Evolutionary conservation across 169 alveolate genomes (phyloP).

Genomic region (Eimeria praecox): DNA sequence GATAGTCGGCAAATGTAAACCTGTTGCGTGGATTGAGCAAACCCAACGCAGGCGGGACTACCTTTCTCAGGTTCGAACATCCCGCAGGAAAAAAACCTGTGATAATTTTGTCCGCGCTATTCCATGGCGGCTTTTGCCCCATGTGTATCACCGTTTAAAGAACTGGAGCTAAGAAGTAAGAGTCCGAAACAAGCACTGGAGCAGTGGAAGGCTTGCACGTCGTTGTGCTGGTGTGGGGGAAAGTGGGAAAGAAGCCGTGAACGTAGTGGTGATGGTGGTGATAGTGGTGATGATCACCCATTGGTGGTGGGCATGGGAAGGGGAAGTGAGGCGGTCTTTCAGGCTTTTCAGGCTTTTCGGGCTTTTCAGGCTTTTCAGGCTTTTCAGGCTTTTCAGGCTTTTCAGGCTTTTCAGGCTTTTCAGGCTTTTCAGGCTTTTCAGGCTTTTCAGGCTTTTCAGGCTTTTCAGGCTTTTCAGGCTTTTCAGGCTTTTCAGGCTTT

Average conservation of each 20-base stretch:
- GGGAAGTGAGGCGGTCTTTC: slow-evolving; percentile 23
- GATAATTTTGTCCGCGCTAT: background rate
- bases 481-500: background rate
- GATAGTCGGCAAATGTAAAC: background rate
- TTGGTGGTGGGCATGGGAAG: background rate
- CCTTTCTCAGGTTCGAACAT: background rate
- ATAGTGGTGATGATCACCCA: background rate
- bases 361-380: slow-evolving; percentile 48
- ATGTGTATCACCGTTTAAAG: background rate
- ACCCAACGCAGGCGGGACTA: background rate
- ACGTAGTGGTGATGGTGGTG: slow-evolving; percentile 22
- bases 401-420: slow-evolving; percentile 27
- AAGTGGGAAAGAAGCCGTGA: background rate
- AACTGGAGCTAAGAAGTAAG: background rate
- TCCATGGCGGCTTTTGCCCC: background rate
- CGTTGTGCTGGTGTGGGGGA: slow-evolving; percentile 7
- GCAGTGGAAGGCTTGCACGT: slow-evolving; percentile 8
- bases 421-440: slow-evolving; percentile 21
- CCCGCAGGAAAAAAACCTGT: background rate
- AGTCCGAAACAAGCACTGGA: background rate
- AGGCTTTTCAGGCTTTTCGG: slow-evolving; percentile 34
- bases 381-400: slow-evolving; percentile 24
- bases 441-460: slow-evolving; percentile 16
- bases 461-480: background rate
- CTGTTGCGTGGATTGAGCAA: background rate